These are phyloP conservation scores for Colletotrichum siamense DNA, from an alignment of 2,329 filamentous ascomycete species.

Conservation along the genomic window DNA sequence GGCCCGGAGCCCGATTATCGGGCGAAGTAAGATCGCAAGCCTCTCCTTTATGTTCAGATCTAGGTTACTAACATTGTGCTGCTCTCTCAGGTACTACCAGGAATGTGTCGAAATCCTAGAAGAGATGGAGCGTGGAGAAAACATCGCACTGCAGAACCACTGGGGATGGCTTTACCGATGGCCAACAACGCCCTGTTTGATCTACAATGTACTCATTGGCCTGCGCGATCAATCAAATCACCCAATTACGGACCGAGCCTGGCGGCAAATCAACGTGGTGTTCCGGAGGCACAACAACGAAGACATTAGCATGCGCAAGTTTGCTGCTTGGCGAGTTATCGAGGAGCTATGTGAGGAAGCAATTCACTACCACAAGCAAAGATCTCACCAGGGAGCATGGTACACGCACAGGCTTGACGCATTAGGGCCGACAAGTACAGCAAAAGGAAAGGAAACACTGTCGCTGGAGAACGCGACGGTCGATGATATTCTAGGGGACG, in stretches of 20 bases:
- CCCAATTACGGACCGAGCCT: slow-evolving; percentile 19
- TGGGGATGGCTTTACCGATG: slow-evolving; percentile 25
- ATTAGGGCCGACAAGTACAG: not conserved
- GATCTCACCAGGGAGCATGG: slow-evolving; percentile 23
- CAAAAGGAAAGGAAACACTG: not conserved
- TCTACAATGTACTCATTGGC: slow-evolving; percentile 19
- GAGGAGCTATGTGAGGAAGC: slow-evolving; percentile 25
- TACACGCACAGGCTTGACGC: slow-evolving; percentile 25
- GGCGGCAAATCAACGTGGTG: slow-evolving; percentile 23
- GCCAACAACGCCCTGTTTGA: slow-evolving; percentile 9
- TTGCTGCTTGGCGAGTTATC: slow-evolving; percentile 22
- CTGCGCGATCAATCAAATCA: slow-evolving; percentile 19
- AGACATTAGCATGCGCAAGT: slow-evolving; percentile 19
- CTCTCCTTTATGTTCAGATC: not conserved
- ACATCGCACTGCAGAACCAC: slow-evolving; percentile 13
- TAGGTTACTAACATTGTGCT: not conserved
- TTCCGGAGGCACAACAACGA: slow-evolving; percentile 23
- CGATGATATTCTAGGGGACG: slow-evolving; percentile 17
- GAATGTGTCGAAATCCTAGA: slow-evolving; percentile 22
- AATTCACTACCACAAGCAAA: slow-evolving; percentile 21
- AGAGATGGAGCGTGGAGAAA: slow-evolving; percentile 19
- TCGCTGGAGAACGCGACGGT: slow-evolving; percentile 6
- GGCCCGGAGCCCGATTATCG: not conserved
- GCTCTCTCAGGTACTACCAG: not conserved
- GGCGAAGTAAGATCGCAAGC: not conserved